These are phyloP conservation scores for Silene conica DNA, from an alignment of 148 eudicot species.

Conservation along the genomic window DNA sequence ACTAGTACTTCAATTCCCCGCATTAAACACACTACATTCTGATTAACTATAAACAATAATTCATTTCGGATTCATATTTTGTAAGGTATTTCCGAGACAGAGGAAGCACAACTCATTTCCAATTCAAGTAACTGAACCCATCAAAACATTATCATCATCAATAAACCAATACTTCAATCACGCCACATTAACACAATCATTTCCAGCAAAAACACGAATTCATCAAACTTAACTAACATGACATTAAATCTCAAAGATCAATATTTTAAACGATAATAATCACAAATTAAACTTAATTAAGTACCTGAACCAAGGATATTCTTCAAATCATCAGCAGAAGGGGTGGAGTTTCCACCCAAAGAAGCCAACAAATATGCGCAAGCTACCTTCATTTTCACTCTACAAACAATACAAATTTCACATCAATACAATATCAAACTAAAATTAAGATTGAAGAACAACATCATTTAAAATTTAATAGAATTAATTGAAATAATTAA, in stretches of 20 bases:
- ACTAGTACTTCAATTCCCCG: too few relatives aligned
- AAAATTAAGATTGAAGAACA: not conserved
- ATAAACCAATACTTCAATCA: not conserved
- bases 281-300: not conserved
- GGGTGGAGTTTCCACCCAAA: constrained; percentile 64
- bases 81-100: not conserved
- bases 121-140: too few relatives aligned
- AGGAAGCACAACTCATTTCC: not conserved
- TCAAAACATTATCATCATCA: not conserved
- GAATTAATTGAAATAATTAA: not conserved
- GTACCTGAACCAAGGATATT: constrained; percentile 59
- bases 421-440: not conserved
- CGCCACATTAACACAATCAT: not conserved
- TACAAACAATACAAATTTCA: not conserved
- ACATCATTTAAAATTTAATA: not conserved
- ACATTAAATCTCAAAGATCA: too few relatives aligned
- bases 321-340: constrained; percentile 51
- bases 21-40: too few relatives aligned
- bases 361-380: constrained; percentile 79
- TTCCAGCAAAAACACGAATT: not conserved
- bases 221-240: not conserved
- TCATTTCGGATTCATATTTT: too few relatives aligned
- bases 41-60: too few relatives aligned
- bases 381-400: constrained; percentile 50
- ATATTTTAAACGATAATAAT: not conserved